Percentiles rank a stretch among this genome's conserved stretches.
Evolutionary conservation across 768 basidiomycete genomes (phyloP).

Genomic region (Leucocoprinus sp.): DNA sequence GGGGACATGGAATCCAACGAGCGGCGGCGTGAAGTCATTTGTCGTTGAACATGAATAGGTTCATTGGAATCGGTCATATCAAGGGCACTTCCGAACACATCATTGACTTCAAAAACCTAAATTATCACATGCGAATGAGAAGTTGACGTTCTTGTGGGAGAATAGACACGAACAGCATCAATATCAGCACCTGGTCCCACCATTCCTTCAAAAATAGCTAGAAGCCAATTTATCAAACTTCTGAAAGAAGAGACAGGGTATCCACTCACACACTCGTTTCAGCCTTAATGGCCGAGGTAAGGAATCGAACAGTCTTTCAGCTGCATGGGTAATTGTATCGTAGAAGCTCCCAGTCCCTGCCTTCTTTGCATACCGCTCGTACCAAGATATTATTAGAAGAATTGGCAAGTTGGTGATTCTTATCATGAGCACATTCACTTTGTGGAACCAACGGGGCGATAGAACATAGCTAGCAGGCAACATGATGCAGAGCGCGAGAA

Average conservation of each 20-base stretch:
- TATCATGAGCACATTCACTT: slow-evolving; percentile 89
- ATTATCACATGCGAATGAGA: too few species aligned
- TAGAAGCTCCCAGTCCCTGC: slow-evolving; percentile 58
- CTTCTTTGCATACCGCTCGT: slow-evolving; percentile 77
- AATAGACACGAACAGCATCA: slow-evolving; percentile 44
- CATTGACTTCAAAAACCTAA: slow-evolving; percentile 76
- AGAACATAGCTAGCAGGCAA: slow-evolving; percentile 80
- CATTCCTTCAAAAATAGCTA: slow-evolving; percentile 75
- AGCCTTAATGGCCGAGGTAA: slow-evolving; percentile 72
- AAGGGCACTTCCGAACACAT: slow-evolving; percentile 53
- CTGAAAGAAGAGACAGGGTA: neutral
- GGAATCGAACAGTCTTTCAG: slow-evolving; percentile 65
- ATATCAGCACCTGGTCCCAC: slow-evolving; percentile 69
- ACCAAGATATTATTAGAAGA: slow-evolving; percentile 69
- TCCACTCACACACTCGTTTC: slow-evolving; percentile 60
- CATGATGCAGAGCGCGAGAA: slow-evolving; percentile 81
- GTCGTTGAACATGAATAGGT: slow-evolving; percentile 10
- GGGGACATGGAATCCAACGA: slow-evolving; percentile 3
- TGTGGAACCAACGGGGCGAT: slow-evolving; percentile 97
- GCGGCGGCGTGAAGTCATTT: slow-evolving; percentile 9
- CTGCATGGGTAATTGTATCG: slow-evolving; percentile 60
- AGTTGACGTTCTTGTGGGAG: too few species aligned
- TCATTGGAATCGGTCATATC: slow-evolving; percentile 36
- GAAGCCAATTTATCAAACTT: neutral
- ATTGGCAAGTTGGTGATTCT: slow-evolving; percentile 81